phyloP scores from a whole-genome alignment of 352 stramenopile genomes.

The Pythium rishiriense region DNA sequence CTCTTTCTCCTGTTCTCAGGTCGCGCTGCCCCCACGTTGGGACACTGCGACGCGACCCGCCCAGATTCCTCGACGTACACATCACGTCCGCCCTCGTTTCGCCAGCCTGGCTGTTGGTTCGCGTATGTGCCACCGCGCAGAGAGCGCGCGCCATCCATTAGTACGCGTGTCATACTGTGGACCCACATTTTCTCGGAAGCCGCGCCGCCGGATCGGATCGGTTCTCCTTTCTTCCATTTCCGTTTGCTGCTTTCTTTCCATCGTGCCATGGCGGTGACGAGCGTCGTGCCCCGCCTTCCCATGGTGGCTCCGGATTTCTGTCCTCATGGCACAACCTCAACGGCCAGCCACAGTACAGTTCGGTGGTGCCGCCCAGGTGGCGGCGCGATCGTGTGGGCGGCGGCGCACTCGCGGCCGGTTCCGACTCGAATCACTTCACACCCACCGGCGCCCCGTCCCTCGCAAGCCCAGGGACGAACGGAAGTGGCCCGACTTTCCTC shows the following conservation, averaged over 20 bases:
- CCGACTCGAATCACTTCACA: slow-evolving; percentile 11
- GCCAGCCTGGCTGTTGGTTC: too few species aligned
- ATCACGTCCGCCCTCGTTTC: too few species aligned
- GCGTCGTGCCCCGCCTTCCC: not conserved
- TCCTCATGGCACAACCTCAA: slow-evolving; percentile 3
- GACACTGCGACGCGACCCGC: too few species aligned
- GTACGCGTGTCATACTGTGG: not conserved
- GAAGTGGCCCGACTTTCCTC: not conserved
- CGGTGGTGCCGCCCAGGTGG: slow-evolving; percentile 7
- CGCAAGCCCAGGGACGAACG: not conserved
- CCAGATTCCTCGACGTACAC: too few species aligned
- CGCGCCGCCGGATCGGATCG: not conserved
- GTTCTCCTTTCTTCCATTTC: not conserved
- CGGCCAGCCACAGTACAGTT: slow-evolving; percentile 1
- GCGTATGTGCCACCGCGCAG: not conserved
- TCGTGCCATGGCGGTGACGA: not conserved
- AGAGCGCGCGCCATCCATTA: slow-evolving; percentile 6
- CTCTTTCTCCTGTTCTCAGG: not conserved
- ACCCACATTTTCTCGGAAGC: not conserved
- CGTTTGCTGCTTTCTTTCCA: slow-evolving; percentile 4
- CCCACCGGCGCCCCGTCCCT: not conserved
- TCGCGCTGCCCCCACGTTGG: not conserved
- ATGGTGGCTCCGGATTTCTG: not conserved
- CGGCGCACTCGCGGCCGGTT: not conserved
- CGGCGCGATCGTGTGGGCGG: not conserved